These are phyloP conservation scores for Caloboletus firmus DNA, from an alignment of 1,284 basidiomycete genomes.

Conservation along the genomic window DNA sequence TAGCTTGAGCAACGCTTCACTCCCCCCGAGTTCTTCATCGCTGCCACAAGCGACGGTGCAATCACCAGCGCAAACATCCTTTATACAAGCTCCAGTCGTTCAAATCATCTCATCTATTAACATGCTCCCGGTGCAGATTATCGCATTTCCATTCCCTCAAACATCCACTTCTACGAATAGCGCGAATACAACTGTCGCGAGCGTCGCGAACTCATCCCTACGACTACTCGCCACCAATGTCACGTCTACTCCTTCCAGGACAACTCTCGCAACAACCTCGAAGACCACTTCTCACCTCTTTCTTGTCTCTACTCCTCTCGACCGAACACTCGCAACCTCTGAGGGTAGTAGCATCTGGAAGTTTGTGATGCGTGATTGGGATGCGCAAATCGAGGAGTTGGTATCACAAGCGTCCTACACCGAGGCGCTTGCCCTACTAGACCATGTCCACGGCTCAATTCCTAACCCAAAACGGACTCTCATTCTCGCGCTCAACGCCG, in stretches of 20 bases:
- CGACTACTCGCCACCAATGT: conserved; percentile 47
- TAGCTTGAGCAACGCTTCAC: conserved; percentile 19
- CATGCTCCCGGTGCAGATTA: conserved; percentile 59
- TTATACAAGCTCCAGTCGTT: conserved; percentile 57
- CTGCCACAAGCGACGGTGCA: conserved; percentile 17
- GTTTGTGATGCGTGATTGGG: conserved; percentile 71
- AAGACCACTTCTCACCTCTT: conserved; percentile 51
- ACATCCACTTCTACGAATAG: conserved; percentile 28
- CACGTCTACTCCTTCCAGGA: conserved; percentile 49
- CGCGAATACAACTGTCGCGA: conserved; percentile 24
- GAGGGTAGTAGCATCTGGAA: conserved; percentile 82
- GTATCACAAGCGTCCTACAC: conserved; percentile 70
- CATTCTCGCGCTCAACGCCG: conserved; percentile 71
- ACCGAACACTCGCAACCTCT: conserved; percentile 56
- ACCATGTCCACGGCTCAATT: conserved; percentile 37
- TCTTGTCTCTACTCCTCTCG: conserved; percentile 71
- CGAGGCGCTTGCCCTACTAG: conserved; percentile 81
- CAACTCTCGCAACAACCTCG: conserved; percentile 20
- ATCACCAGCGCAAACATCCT: conserved; percentile 29
- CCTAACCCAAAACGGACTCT: conserved; percentile 56
- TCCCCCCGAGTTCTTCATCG: conserved; percentile 31
- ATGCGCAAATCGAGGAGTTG: conserved; percentile 83
- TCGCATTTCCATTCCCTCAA: conserved; percentile 62
- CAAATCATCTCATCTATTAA: conserved; percentile 83
- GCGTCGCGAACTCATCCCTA: conserved; percentile 41